These are phyloP conservation scores for Penicillium brevicompactum DNA, from an alignment of 2,329 filamentous ascomycete genomes.

Conservation along the genomic window DNA sequence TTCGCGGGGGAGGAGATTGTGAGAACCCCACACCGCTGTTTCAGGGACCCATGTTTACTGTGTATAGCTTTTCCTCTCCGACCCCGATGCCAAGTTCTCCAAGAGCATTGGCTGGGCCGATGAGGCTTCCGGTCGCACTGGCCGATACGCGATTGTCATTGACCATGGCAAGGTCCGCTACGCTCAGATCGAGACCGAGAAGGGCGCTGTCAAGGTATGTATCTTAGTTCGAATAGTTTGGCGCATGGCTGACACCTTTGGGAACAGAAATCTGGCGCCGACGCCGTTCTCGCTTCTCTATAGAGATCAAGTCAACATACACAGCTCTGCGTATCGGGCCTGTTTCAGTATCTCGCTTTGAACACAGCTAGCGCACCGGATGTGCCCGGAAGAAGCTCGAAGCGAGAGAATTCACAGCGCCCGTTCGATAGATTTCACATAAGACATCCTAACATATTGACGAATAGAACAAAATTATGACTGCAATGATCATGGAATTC, in stretches of 20 bases:
- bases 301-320: constrained; percentile 8
- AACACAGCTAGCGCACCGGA: not conserved
- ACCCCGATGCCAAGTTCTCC: constrained; percentile 70
- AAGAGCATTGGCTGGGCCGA: constrained; percentile 73
- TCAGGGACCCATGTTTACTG: not conserved
- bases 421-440: no score
- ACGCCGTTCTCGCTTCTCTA: constrained; percentile 37
- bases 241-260: not conserved
- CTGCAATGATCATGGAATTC: not conserved
- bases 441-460: not conserved
- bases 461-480: not conserved
- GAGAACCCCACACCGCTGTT: not conserved
- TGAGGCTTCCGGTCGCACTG: constrained; percentile 61
- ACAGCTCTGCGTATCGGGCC: not conserved
- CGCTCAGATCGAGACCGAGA: constrained; percentile 68
- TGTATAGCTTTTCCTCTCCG: constrained; percentile 69
- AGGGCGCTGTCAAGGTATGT: constrained; percentile 35
- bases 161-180: constrained; percentile 81
- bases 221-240: no score
- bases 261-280: constrained; percentile 33
- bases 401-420: no score
- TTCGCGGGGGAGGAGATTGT: constrained; percentile 71
- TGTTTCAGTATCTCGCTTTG: not conserved
- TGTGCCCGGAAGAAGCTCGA: no score
- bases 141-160: constrained; percentile 76